Conservation (phyloP, 176 grass and related monocot species). For the Themeda triandra region DNA sequence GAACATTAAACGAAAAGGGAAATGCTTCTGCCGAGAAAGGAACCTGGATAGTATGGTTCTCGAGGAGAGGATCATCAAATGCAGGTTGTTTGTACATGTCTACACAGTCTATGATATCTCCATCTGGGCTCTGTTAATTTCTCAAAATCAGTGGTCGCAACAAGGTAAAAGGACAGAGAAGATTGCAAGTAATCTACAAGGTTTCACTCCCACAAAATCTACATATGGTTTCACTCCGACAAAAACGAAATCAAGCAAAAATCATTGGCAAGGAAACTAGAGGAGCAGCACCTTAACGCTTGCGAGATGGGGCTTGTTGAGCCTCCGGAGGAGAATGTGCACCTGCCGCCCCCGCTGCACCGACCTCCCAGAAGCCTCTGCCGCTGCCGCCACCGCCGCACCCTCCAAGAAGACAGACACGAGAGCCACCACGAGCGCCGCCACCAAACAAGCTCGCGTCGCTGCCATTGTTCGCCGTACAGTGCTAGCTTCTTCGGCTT, state of each 20-base stretch:
- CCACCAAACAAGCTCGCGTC: not conserved
- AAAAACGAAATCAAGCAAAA: not conserved
- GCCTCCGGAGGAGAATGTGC: constrained; percentile 32
- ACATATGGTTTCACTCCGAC: too few relatives aligned
- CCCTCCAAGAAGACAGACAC: constrained; percentile 8
- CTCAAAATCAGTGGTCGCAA: not conserved
- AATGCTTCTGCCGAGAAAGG: not conserved
- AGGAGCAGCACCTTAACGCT: constrained; percentile 43
- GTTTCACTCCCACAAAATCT: too few relatives aligned
- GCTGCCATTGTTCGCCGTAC: not conserved
- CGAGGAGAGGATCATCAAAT: not conserved
- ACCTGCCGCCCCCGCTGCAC: constrained; percentile 7
- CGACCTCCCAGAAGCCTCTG: not conserved
- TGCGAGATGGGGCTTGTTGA: constrained; percentile 46
- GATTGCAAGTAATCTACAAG: not conserved
- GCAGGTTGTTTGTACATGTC: not conserved
- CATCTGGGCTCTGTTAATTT: not conserved
- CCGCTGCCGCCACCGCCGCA: not conserved
- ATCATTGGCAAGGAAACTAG: not conserved
- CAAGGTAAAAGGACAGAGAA: not conserved
- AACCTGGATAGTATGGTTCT: not conserved
- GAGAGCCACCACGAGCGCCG: not conserved
- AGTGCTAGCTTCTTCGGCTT: not conserved
- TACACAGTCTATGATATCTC: not conserved
- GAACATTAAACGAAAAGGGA: not conserved